Conservation (phyloP, 345 rosid genomes). For the Brassica juncea region DNA sequence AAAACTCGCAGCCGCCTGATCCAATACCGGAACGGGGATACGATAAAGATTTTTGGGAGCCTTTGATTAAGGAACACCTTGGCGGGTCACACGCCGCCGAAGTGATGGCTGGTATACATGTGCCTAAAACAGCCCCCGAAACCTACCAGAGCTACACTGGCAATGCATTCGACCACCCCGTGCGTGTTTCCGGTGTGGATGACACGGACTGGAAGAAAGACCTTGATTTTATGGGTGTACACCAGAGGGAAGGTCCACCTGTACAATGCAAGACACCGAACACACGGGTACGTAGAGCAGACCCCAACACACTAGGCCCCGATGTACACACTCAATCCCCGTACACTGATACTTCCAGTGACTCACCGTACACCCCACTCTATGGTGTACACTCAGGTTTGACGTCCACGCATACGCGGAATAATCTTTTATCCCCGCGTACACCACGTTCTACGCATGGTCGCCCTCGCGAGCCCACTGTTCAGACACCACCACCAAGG, state of each 20-base stretch:
- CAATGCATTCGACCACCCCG: background rate
- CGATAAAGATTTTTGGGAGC: background rate
- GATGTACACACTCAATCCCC: too few species aligned
- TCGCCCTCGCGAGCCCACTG: too few species aligned
- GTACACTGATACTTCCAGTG: too few species aligned
- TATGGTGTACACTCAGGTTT: too few species aligned
- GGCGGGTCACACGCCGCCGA: background rate
- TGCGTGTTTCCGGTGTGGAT: background rate
- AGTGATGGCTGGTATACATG: background rate
- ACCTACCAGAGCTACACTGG: background rate
- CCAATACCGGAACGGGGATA: background rate
- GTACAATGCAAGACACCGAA: too few species aligned
- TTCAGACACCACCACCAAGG: too few species aligned
- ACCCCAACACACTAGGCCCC: too few species aligned
- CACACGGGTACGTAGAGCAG: too few species aligned
- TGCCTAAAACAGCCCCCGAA: background rate
- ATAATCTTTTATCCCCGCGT: background rate
- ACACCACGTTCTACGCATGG: background rate
- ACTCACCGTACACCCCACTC: too few species aligned
- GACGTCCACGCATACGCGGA: too few species aligned
- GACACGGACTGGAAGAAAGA: background rate
- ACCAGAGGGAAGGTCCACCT: background rate
- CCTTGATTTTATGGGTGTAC: too few species aligned
- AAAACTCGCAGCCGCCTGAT: background rate
- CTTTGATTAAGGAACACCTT: background rate